Evolutionary conservation across 1,139 yeast species (phyloP).

Genomic region (Candida labiduridarum): DNA sequence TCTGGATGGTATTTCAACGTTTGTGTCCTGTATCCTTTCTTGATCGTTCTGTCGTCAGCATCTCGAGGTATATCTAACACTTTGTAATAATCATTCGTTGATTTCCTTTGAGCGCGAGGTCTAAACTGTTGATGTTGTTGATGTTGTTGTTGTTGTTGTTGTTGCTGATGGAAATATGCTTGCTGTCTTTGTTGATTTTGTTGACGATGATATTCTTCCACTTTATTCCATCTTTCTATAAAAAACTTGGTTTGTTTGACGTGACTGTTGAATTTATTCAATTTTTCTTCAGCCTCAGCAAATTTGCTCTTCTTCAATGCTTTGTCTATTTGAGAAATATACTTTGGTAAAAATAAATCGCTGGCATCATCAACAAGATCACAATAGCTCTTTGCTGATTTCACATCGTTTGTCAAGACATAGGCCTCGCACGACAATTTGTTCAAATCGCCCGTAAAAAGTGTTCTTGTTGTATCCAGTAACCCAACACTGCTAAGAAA

Average conservation of each 20-base stretch:
- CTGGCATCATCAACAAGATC: slow-evolving; percentile 16
- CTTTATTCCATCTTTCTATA: slow-evolving; percentile 27
- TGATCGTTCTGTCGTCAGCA: slow-evolving; percentile 75
- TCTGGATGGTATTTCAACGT: slow-evolving; percentile 91
- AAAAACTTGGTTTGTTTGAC: slow-evolving; percentile 44
- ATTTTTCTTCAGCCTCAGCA: slow-evolving; percentile 41
- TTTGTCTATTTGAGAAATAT: slow-evolving; percentile 46
- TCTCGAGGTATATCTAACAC: slow-evolving; percentile 66
- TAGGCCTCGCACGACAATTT: slow-evolving; percentile 52
- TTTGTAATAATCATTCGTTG: slow-evolving; percentile 79
- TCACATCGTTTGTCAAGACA: slow-evolving; percentile 31
- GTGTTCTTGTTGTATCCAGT: slow-evolving; percentile 8
- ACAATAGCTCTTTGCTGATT: slow-evolving; percentile 38
- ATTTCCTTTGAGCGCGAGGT: slow-evolving; percentile 39
- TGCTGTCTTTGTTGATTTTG: slow-evolving; percentile 34
- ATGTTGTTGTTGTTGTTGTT: slow-evolving; percentile 47
- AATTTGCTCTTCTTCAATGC: slow-evolving; percentile 42
- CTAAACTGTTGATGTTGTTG: slow-evolving; percentile 45
- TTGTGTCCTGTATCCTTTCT: slow-evolving; percentile 77
- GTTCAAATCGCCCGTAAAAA: slow-evolving; percentile 34
- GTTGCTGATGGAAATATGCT: slow-evolving; percentile 46
- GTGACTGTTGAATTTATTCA: slow-evolving; percentile 34
- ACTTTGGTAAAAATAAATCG: slow-evolving; percentile 47
- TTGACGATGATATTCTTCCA: slow-evolving; percentile 22
- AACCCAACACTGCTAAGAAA: slow-evolving; percentile 22